A percentile compares a stretch with the other conserved stretches of the same genome.
phyloP scores from a whole-genome alignment of 2,329 filamentous ascomycete genomes.

The Nigrograna mackinnonii region DNA sequence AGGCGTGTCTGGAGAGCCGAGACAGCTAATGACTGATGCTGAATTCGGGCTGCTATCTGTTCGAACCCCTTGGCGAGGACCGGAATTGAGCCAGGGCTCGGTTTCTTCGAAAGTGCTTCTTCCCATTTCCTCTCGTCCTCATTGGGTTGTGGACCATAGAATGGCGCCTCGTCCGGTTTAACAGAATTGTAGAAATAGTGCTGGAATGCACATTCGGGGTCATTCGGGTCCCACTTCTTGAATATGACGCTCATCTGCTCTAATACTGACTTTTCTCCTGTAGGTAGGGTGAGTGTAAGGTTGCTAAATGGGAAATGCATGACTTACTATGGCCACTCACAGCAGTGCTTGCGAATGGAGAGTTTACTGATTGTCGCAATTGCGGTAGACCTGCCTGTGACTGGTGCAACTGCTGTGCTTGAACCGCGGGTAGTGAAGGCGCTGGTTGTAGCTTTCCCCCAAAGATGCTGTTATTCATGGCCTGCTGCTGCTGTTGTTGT shows the following conservation, averaged over 20 bases:
- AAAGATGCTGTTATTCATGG: conserved; percentile 44
- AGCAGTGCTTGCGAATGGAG: conserved; percentile 28
- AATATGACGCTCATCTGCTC: conserved; percentile 74
- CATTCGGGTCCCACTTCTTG: conserved; percentile 74
- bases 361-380: conserved; percentile 31
- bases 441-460: conserved; percentile 35
- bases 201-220: conserved; percentile 73
- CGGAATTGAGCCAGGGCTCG: conserved; percentile 74
- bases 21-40: conserved; percentile 71
- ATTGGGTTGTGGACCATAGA: conserved; percentile 69
- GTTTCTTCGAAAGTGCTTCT: conserved; percentile 79
- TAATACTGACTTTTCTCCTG: conserved; percentile 72
- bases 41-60: conserved; percentile 71
- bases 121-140: conserved; percentile 84
- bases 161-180: conserved; percentile 73
- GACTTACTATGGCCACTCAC: conserved; percentile 33
- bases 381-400: conserved; percentile 40
- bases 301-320: background rate
- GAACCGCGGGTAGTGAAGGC: conserved; percentile 27
- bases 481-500: conserved; percentile 44
- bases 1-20: conserved; percentile 71
- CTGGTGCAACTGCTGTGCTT: conserved; percentile 40
- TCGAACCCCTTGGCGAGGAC: conserved; percentile 76
- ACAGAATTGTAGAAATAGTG: conserved; percentile 89
- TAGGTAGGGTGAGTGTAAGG: background rate